Conservation (phyloP, 495 filamentous ascomycete genomes). For the Hypoxylon lenormandii region DNA sequence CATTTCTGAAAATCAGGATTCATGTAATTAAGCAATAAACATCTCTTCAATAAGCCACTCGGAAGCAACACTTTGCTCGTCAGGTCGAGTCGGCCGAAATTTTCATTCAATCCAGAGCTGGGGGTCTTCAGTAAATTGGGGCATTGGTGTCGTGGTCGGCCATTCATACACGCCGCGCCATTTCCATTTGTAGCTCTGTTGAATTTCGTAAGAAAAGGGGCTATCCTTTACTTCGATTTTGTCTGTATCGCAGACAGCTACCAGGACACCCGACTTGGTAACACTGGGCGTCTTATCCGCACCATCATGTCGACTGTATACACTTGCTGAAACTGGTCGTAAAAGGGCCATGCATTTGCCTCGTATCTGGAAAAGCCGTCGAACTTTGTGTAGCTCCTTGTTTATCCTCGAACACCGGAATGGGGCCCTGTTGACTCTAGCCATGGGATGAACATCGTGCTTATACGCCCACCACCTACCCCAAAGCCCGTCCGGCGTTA, state of each 20-base stretch:
- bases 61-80: too few species aligned
- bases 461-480: not conserved
- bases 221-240: not conserved
- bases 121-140: not conserved
- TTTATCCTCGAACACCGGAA: not conserved
- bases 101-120: not conserved
- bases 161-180: not conserved
- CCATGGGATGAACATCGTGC: not conserved
- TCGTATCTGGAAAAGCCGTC: not conserved
- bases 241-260: not conserved
- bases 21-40: too few species aligned
- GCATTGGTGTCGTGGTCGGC: not conserved
- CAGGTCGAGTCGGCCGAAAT: too few species aligned
- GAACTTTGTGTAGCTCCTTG: not conserved
- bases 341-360: not conserved
- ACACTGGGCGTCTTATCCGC: not conserved
- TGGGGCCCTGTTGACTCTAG: not conserved
- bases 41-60: too few species aligned
- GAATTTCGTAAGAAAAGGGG: not conserved
- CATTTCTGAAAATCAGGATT: too few species aligned
- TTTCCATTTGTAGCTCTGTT: not conserved
- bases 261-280: not conserved
- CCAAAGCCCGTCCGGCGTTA: not conserved
- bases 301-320: not conserved
- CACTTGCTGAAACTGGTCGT: not conserved